Evolutionary conservation across 148 eudicot species (phyloP), one percentile per base, ranked within the genome.

Genomic region (Nyssa sinensis): DNA sequence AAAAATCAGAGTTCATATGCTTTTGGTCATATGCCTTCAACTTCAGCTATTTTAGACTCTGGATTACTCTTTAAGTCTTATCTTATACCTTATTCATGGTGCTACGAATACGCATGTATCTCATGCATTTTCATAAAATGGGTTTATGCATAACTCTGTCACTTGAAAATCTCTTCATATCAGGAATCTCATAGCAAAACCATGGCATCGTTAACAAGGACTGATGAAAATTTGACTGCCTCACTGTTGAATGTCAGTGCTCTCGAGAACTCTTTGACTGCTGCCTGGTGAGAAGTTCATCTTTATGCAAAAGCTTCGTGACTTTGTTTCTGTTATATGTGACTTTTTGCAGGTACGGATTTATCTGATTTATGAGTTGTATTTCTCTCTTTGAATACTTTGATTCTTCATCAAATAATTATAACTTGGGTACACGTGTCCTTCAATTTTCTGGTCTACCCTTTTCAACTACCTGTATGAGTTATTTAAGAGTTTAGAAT

Each of bases 251-350:
- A 86, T 66, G 85, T 92, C 64, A 84, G 87, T 44, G 76, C 77
- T 61, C 88, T 90, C 41, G 98, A 95, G 78, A 80, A 82, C 44
- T 80, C 92, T 67, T 75, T 90, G 35, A 75, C 90, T 83, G 91
- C 84, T 55, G 91, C 96, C n/a, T 62, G 96, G 96, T 80, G 96
- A 95, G 90, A 95, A 91, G 90, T 95, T 87, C 89, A 80, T 95
- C 77, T 95, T 92, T 83, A 90, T 95, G 98, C 97, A 92, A 88
- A 89, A 86, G 91, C 92, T 90, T 81, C 98, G 97, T 77, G 97
- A 92, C 75, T 95, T 89, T 86, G 88, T 95, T 78, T 88, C 97
- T 80, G 90, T 89, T 79, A 84, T 89, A 79, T 95, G 98, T 82
- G 97, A 89, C 77, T 89, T 92, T 88, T 84, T 95, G 87, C 97